Evolutionary conservation across 257 asterid species (phyloP), one percentile per base, ranked within the genome.

Genomic region (Solanum stenotomum): DNA sequence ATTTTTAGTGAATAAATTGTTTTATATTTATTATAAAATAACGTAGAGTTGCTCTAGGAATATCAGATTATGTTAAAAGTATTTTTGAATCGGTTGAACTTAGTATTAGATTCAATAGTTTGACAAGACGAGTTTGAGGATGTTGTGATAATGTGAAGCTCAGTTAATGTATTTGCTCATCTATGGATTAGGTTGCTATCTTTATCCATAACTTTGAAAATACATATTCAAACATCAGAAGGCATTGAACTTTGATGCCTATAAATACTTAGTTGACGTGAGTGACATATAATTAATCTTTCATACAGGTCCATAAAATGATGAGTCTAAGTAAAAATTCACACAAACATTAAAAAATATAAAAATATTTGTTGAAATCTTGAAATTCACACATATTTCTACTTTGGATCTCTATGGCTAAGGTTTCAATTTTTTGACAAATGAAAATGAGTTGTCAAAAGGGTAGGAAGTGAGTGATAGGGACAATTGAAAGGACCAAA

Each of bases 31-130:
- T 56, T 16, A 52, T 52, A 52, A 18, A 56, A 56, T 61, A 1
- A 4, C 0, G 0, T 22, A 0, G 5, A 10, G 1, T 61, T 61
- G 1, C 2, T 23, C 7, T 61, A 61, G 6, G 1, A 61, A n/a
- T 65, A 65, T 65, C 8, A 65, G 0, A 65, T 5, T 11, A 25
- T 10, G 1, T 65, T 65, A 65, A 25, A 5, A 65, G 2, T 65
- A 25, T 65, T 11, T 63, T 67, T 5, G 4, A 67, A 11, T 5
- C 1, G 18, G 0, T 25, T n/a, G 3, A 67, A 67, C 4, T 67
- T 1, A 7, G 9, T 12, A 25, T 67, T 0, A 25, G 33, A 67
- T 5, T 67, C 34, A 67, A 10, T 27, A 1, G 5, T 68, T 68
- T 68, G 8, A 29, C 11, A 0, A 68, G 3, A 68, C 1, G 10